Percentiles rank a stretch among this genome's conserved stretches.
Evolutionary conservation across 805 yeast species (phyloP).

Genomic region (Zygosaccharomyces gambellarensis): DNA sequence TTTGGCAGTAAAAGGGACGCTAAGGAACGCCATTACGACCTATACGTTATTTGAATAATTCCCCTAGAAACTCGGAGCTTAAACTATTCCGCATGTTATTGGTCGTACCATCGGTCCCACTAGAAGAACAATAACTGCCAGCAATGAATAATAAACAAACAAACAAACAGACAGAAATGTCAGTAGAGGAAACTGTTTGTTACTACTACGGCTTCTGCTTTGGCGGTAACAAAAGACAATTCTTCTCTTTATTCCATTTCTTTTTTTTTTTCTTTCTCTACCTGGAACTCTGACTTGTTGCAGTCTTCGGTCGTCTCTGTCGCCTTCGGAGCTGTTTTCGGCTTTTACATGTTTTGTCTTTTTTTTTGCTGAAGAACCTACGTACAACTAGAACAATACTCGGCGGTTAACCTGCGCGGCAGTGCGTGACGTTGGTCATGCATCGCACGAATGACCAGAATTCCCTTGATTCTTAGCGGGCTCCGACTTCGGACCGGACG

Average conservation of each 20-base stretch:
- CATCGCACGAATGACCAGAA: constrained; percentile 2
- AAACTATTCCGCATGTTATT: constrained; percentile 3
- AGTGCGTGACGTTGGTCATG: constrained; percentile 10
- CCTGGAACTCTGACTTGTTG: neutral
- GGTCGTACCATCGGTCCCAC: constrained; percentile 2
- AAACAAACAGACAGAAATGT: neutral
- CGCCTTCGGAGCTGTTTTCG: neutral
- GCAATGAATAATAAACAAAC: neutral
- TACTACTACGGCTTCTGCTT: neutral
- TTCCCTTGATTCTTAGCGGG: neutral
- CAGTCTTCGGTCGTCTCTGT: too few species aligned
- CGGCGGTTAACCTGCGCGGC: constrained; percentile 1
- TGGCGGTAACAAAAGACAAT: neutral
- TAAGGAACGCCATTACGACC: neutral
- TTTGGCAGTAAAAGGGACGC: constrained; percentile 4
- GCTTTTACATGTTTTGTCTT: neutral
- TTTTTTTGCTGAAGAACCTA: neutral
- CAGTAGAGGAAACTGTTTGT: neutral
- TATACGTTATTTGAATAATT: neutral
- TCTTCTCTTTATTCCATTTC: neutral
- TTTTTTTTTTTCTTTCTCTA: neutral
- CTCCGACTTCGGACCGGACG: neutral
- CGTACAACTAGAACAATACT: neutral
- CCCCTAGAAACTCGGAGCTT: neutral
- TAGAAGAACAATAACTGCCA: neutral